Evolutionary conservation across 1,284 basidiomycete species (phyloP).

Genomic region (Cutaneotrichosporon cavernicola): DNA sequence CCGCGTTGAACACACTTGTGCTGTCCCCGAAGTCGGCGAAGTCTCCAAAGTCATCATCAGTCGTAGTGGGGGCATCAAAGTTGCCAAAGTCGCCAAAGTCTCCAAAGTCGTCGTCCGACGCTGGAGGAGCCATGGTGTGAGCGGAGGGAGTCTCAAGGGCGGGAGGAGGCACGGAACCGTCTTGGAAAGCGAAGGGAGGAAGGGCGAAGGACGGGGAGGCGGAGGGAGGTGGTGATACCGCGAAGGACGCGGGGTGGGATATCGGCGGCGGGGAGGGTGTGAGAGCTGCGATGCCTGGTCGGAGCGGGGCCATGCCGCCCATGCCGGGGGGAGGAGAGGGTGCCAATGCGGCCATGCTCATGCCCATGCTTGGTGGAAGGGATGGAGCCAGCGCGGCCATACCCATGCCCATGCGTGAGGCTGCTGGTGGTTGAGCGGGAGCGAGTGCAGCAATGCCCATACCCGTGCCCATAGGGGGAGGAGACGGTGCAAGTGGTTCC

Average conservation of each 20-base stretch:
- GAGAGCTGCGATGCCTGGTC: conserved; percentile 1
- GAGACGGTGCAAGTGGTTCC: background rate
- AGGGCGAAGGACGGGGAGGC: background rate
- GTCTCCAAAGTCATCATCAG: conserved; percentile 23
- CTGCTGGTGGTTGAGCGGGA: no score
- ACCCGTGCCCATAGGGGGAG: background rate
- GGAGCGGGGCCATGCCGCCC: background rate
- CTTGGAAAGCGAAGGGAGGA: background rate
- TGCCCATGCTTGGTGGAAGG: background rate
- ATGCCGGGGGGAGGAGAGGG: background rate
- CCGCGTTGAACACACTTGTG: background rate
- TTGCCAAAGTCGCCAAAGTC: conserved; percentile 19
- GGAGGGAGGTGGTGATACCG: conserved; percentile 1
- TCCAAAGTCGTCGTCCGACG: conserved; percentile 21
- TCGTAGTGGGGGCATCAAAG: background rate
- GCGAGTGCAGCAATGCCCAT: no score
- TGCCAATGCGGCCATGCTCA: conserved; percentile 1
- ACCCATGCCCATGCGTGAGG: background rate
- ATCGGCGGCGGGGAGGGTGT: background rate
- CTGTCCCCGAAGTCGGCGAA: conserved; percentile 14
- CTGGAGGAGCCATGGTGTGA: background rate
- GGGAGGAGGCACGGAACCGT: no score
- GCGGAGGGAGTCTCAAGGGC: background rate
- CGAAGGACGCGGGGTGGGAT: background rate
- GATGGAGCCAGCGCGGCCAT: background rate